Evolutionary conservation across 139 green algal genomes (phyloP).

Genomic region (Monoraphidium neglectum): DNA sequence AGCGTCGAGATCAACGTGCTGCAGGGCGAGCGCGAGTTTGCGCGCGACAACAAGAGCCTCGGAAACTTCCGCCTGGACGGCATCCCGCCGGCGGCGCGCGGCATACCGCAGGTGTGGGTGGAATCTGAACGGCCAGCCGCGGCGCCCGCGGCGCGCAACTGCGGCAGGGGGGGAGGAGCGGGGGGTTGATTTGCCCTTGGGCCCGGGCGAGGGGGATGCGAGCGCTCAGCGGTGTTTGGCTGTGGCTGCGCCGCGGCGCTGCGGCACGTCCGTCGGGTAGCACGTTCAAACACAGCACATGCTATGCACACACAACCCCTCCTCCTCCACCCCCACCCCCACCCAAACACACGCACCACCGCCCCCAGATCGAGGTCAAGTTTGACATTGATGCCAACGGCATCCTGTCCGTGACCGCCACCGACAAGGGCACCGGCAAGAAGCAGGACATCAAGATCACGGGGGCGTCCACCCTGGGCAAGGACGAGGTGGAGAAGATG

Average conservation of each 20-base stretch:
- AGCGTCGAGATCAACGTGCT: constrained; percentile 99
- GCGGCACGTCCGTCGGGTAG: too few relatives aligned
- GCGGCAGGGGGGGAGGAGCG: too few relatives aligned
- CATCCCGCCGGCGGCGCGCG: constrained; percentile 93
- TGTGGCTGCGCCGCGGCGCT: too few relatives aligned
- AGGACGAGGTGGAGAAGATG: constrained; percentile 9
- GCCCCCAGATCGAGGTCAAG: constrained; percentile 87
- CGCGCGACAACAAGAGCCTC: constrained; percentile 98
- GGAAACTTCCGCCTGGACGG: constrained; percentile 98
- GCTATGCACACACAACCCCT: not conserved
- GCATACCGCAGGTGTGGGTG: constrained; percentile 96
- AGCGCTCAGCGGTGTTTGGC: too few relatives aligned
- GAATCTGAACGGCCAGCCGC: too few relatives aligned
- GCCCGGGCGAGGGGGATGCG: too few relatives aligned
- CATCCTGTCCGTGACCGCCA: constrained; percentile 93
- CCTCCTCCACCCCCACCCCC: too few relatives aligned
- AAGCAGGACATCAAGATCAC: constrained; percentile 97
- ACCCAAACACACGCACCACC: too few relatives aligned
- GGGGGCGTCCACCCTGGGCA: too few relatives aligned
- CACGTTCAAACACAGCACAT: not conserved
- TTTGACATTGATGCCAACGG: constrained; percentile 98
- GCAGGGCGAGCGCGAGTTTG: constrained; percentile 99
- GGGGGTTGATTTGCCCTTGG: too few relatives aligned
- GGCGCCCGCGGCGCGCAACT: too few relatives aligned
- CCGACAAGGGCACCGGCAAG: constrained; percentile 95